Conservation (phyloP, 148 eudicot species). For the Cornus florida region DNA sequence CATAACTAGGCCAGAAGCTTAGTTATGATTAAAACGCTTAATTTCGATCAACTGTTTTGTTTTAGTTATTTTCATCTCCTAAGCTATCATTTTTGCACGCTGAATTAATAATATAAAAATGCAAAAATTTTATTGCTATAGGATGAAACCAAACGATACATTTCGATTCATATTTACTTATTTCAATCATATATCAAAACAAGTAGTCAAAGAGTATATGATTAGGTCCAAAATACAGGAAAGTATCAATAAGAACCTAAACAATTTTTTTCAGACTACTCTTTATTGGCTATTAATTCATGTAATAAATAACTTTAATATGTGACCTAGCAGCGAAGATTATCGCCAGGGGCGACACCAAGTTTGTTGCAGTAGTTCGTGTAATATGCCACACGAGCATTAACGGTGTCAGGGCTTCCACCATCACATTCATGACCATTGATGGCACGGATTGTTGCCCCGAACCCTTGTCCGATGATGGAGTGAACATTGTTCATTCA, state of each 20-base stretch:
- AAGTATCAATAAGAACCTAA: background rate
- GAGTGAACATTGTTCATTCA: conserved; percentile 28
- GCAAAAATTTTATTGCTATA: no score
- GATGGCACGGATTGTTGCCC: conserved; percentile 27
- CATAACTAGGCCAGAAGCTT: no score
- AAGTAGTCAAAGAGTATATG: no score
- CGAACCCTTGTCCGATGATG: conserved; percentile 19
- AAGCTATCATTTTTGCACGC: no score
- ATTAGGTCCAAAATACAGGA: no score
- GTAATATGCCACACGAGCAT: conserved; percentile 21
- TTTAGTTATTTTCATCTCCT: no score
- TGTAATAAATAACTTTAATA: background rate
- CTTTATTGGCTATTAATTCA: background rate
- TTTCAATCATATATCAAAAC: no score
- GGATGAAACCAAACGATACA: no score
- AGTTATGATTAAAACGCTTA: no score
- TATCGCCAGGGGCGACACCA: conserved; percentile 29
- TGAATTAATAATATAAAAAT: no score
- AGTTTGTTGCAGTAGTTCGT: conserved; percentile 20
- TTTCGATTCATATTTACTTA: no score
- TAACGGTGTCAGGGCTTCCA: conserved; percentile 2
- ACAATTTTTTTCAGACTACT: background rate
- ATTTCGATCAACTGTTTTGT: no score
- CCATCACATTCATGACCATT: conserved; percentile 26
- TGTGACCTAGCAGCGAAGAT: conserved; percentile 18